Conservation (phyloP, 148 eudicot genomes). For the Amaranthus cruentus region DNA sequence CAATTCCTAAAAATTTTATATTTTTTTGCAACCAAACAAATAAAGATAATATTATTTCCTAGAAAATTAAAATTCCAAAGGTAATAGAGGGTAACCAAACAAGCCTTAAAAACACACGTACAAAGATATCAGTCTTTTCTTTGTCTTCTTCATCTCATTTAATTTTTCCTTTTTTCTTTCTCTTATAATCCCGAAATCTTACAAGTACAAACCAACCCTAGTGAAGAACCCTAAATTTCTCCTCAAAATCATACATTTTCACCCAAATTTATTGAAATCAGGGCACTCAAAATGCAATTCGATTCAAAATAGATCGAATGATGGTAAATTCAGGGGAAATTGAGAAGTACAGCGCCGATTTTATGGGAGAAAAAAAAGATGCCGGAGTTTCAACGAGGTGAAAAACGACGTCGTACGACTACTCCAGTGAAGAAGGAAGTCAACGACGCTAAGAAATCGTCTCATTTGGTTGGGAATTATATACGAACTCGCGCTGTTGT, state of each 20-base stretch:
- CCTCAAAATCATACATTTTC: neutral
- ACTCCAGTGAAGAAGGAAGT: conserved; percentile 24
- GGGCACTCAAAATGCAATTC: conserved; percentile 17
- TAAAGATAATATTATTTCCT: no score
- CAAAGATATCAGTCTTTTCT: no score
- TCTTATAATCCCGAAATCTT: no score
- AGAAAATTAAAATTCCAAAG: no score
- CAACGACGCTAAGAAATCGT: conserved; percentile 5
- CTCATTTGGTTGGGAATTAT: conserved; percentile 32
- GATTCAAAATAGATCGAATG: conserved; percentile 22
- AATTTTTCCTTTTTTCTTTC: no score
- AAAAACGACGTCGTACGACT: conserved; percentile 26
- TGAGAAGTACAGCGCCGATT: conserved; percentile 19
- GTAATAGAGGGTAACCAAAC: no score
- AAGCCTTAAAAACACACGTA: no score
- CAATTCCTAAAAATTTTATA: no score
- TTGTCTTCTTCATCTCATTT: no score
- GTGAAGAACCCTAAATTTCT: neutral
- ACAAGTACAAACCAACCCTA: no score
- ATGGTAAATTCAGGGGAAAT: conserved; percentile 19
- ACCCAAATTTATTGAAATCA: neutral
- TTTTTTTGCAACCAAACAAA: no score
- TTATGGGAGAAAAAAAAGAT: conserved; percentile 36
- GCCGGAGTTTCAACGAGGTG: conserved; percentile 56
- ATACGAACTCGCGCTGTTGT: conserved; percentile 54